Conservation (phyloP, 1,284 basidiomycete genomes). For the Cutaneotrichosporon mucoides region DNA sequence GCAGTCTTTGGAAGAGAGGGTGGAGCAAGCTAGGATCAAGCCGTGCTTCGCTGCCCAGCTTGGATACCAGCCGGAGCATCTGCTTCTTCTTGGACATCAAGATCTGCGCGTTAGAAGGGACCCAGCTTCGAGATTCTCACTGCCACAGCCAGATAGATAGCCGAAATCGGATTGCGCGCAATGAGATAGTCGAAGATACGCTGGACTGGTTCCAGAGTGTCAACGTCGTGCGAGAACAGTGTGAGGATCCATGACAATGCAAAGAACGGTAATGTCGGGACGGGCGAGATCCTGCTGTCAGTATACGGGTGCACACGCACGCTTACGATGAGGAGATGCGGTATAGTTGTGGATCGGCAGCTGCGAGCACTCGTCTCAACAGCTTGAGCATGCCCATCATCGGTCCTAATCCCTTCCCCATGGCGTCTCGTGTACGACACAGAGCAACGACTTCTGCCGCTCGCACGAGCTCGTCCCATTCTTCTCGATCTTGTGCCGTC, state of each 20-base stretch:
- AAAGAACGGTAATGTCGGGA: conserved; percentile 53
- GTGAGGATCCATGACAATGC: conserved; percentile 86
- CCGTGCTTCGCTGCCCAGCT: conserved; percentile 33
- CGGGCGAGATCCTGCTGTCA: conserved; percentile 33
- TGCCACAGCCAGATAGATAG: conserved; percentile 76
- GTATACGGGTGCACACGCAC: conserved; percentile 47
- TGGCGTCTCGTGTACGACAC: conserved; percentile 78
- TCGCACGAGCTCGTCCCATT: conserved; percentile 60
- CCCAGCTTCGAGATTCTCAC: conserved; percentile 53
- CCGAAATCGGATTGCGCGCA: conserved; percentile 69
- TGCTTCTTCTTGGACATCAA: conserved; percentile 46
- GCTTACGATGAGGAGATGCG: conserved; percentile 44
- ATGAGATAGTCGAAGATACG: conserved; percentile 84
- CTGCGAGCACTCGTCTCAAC: conserved; percentile 63
- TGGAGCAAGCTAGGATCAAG: conserved; percentile 57
- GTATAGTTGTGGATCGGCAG: conserved; percentile 68
- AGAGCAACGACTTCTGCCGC: conserved; percentile 58
- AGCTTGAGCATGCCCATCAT: conserved; percentile 78
- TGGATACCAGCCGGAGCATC: conserved; percentile 33
- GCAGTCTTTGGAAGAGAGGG: conserved; percentile 68
- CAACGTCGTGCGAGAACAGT: conserved; percentile 84
- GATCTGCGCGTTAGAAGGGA: conserved; percentile 29
- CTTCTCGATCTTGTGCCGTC: conserved; percentile 36
- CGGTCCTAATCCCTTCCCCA: conserved; percentile 78
- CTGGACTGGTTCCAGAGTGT: conserved; percentile 75